Base-by-base conservation (phyloP, 306 rosid genomes). In the Alnus glutinosa region DNA sequence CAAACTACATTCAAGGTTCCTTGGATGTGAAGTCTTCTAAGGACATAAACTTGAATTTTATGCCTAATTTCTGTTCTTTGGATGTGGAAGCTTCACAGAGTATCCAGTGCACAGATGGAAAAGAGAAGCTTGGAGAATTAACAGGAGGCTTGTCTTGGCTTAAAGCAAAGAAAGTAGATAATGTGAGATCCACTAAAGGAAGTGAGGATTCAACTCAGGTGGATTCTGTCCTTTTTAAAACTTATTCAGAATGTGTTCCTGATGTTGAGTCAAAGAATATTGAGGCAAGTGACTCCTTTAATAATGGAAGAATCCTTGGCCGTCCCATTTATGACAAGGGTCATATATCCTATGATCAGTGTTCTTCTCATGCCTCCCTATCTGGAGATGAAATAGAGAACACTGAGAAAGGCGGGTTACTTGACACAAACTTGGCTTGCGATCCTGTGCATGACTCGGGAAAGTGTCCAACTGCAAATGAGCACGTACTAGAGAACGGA, bases 21-120 rank as follows among this genome's bases (percentile, higher is more conserved):
- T 73, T 55, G n/a, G 78, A 83, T 66, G 58, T 54, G 59, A 74
- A 39, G 75, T 58, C 81, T 55, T 42, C 30, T 12, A 79, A 79
- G 55, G 78, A 74, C 78, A 63, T 89, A 61, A 85, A 91, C 89
- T 83, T 89, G 80, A 91, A 89, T 86, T 71, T 82, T 14, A 42
- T 71, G 69, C 88, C 90, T 44, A 37, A 44, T 72, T 70, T 64
- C 77, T 71, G 73, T 75, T 83, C 54, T 79, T 77, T 77, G 36
- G 88, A 84, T 63, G 59, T 74, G 19, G 23, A 51, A 32, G 77
- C 49, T 76, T 77, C 71, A 16, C 80, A 71, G 61, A 77, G 84
- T 68, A 71, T 32, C 50, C 85, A 75, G 82, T 23, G 70, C 50
- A 76, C 79, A 47, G 48, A 50, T 68, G 77, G 79, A 72, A 74